Evolutionary conservation across 768 basidiomycete species (phyloP).

Genomic region (Pisolithus marmoratus): DNA sequence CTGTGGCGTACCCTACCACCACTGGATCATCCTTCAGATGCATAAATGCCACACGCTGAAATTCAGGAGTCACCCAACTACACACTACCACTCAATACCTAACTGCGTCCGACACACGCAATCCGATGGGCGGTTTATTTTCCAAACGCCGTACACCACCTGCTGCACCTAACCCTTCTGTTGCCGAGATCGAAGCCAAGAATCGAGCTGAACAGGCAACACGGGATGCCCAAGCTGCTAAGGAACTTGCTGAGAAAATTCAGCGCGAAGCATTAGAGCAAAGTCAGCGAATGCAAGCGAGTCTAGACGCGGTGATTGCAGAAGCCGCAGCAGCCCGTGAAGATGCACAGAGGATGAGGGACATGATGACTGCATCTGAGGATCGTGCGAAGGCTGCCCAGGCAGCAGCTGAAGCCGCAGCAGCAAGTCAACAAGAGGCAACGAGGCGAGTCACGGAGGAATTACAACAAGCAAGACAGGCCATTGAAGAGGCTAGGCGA

Average conservation of each 20-base stretch:
- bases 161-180: constrained; percentile 6
- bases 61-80: no score
- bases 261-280: constrained; percentile 2
- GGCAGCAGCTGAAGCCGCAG: constrained; percentile 4
- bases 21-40: no score
- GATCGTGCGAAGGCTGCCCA: background rate
- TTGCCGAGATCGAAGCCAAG: constrained; percentile 5
- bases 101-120: background rate
- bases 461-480: constrained; percentile 5
- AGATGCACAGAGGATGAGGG: constrained; percentile 3
- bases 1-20: no score
- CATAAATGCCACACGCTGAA: no score
- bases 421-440: constrained; percentile 2
- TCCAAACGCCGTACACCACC: background rate
- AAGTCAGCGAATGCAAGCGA: background rate
- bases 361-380: constrained; percentile 5
- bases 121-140: background rate
- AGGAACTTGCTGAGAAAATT: background rate
- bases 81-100: no score
- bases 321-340: constrained; percentile 6
- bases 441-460: constrained; percentile 11
- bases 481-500: constrained; percentile 14
- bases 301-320: constrained; percentile 6
- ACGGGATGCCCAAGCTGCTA: background rate
- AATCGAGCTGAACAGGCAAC: constrained; percentile 3